Percentiles rank a stretch among this genome's conserved stretches.
phyloP scores from a whole-genome alignment of 192 early-diverging fungal species.

The Entomortierella chlamydospora region DNA sequence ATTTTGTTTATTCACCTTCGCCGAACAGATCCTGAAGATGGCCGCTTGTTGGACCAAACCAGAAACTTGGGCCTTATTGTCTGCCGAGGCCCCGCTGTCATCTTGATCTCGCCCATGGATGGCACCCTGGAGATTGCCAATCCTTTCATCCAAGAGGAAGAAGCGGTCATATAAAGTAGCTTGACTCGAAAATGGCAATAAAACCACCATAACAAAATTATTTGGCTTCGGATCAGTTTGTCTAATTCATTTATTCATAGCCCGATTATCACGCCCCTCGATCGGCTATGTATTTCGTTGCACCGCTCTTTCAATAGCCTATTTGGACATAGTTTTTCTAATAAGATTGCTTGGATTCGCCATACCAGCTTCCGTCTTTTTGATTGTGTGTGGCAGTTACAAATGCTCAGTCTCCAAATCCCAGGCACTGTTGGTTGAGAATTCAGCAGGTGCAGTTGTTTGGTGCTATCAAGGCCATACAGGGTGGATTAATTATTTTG shows the following conservation, averaged over 20 bases:
- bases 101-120: constrained; percentile 91
- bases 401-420: constrained; percentile 65
- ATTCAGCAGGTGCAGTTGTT: constrained; percentile 66
- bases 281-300: neutral
- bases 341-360: neutral
- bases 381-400: neutral
- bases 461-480: constrained; percentile 34
- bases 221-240: too few species aligned
- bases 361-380: neutral
- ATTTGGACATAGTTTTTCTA: neutral
- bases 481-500: neutral
- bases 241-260: too few species aligned
- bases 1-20: neutral
- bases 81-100: constrained; percentile 89
- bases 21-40: constrained; percentile 56
- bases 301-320: neutral
- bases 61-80: constrained; percentile 89
- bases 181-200: too few species aligned
- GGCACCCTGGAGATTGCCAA: constrained; percentile 93
- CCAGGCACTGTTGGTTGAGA: constrained; percentile 80
- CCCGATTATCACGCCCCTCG: too few species aligned
- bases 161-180: constrained; percentile 29
- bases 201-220: too few species aligned
- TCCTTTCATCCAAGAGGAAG: constrained; percentile 73
- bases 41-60: constrained; percentile 61